phyloP scores from a whole-genome alignment of 768 basidiomycete species.

The Solioccasus polychromus region DNA sequence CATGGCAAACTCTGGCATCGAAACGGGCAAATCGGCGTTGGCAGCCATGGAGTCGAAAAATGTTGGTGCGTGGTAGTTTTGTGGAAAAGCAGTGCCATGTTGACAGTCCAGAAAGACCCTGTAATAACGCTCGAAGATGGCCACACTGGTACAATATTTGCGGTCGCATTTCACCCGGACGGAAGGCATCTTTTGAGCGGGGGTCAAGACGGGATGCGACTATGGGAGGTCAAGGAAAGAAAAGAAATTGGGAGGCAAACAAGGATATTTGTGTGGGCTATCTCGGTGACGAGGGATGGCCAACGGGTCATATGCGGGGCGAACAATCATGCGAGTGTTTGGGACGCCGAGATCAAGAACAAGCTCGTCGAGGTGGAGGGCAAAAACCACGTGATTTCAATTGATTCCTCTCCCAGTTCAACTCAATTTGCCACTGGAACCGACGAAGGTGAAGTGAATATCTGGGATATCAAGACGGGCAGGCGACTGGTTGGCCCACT shows the following conservation, averaged over 20 bases:
- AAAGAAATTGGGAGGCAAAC: neutral
- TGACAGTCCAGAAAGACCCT: no score
- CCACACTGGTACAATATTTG: constrained; percentile 1
- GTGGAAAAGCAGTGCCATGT: no score
- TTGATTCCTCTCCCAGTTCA: no score
- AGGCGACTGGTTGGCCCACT: no score
- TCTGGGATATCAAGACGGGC: neutral
- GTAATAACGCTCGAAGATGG: no score
- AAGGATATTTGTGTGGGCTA: neutral
- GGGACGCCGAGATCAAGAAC: constrained; percentile 2
- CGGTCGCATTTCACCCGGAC: constrained; percentile 6
- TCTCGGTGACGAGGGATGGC: constrained; percentile 6
- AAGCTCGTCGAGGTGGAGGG: neutral
- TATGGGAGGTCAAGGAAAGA: neutral
- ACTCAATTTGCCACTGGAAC: no score
- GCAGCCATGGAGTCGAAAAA: no score
- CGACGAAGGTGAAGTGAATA: neutral
- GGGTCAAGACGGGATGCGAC: neutral
- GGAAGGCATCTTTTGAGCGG: constrained; percentile 3
- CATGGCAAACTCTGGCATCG: no score
- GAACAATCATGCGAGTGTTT: neutral
- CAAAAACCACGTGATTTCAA: no score
- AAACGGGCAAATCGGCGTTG: no score
- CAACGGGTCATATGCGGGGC: constrained; percentile 15
- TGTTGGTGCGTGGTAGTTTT: no score